Evolutionary conservation across 805 yeast genomes (phyloP).

Genomic region (Starmerella gropengiesseri): DNA sequence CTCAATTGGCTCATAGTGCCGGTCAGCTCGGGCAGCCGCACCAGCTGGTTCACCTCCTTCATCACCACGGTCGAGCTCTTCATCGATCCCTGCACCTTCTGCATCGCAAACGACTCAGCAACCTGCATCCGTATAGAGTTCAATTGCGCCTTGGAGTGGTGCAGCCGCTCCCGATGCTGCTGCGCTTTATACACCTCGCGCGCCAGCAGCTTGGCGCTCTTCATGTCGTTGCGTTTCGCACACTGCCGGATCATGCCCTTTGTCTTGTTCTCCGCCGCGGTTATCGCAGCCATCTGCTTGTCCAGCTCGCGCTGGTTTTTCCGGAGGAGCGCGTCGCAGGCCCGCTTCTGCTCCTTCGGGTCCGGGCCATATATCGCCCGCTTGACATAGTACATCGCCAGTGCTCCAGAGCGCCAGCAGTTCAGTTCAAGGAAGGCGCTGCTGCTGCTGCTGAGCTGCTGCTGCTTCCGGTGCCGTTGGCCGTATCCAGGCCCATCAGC

Average conservation of each 20-base stretch:
- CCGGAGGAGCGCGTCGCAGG: conserved; percentile 67
- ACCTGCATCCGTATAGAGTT: conserved; percentile 80
- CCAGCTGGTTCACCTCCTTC: conserved; percentile 76
- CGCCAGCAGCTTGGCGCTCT: conserved; percentile 69
- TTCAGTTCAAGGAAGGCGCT: not conserved
- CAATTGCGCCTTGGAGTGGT: conserved; percentile 72
- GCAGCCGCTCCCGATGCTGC: conserved; percentile 62
- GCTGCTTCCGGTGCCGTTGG: not conserved
- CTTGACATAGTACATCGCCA: conserved; percentile 69
- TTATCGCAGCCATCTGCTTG: conserved; percentile 54
- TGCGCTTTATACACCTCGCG: conserved; percentile 64
- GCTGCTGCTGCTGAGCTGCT: not conserved
- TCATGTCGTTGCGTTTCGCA: conserved; percentile 65
- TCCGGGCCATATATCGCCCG: conserved; percentile 94
- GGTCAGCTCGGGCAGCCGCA: conserved; percentile 66
- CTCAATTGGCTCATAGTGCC: conserved; percentile 78
- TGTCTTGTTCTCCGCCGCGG: conserved; percentile 58
- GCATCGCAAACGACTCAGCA: conserved; percentile 81
- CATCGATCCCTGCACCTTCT: conserved; percentile 72
- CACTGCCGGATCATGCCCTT: conserved; percentile 62
- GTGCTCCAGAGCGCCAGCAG: too few species aligned
- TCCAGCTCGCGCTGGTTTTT: conserved; percentile 79
- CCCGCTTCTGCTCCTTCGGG: conserved; percentile 71
- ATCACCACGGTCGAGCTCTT: conserved; percentile 66
- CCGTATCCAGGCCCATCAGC: too few species aligned